Evolutionary conservation across 169 alveolate species (phyloP), one percentile per base, ranked within the genome.

Genomic region (Plasmodium yoelii): DNA sequence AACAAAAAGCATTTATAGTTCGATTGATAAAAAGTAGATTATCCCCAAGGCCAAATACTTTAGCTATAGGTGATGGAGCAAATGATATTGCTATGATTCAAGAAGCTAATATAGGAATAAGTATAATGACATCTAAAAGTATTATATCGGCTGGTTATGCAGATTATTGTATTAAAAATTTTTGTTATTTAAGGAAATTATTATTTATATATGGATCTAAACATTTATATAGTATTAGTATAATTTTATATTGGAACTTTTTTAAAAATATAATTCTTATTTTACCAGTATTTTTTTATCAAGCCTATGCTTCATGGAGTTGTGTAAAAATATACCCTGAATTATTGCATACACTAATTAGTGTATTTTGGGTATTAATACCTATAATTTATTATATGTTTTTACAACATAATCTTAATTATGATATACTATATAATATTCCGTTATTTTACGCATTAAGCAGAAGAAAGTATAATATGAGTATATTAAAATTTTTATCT

Each of bases 121-220:
- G 99, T 22, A 97, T 98, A 51, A 97, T 96, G 57, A 99, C 99
- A 13, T 97, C 97, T 86, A 99, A 97, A 88, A 99, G 99, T n/a
- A 92, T 95, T 60, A 98, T 97, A 93, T 99, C 99, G 44, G 96
- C 99, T n/a, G 95, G 97, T 26, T 99, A 99, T 19, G 95, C 99
- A 15, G 99, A 99, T 94, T 98, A 96, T 88, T 96, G 99, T 39
- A 97, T 99, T 73, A 73, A 92, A n/a, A 97, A 98, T 80, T 99
- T 99, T 91, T 95, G 96, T 42, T 94, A 96, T 84, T 87, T 99
- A 77, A 95, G 96, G 39, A 96, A 96, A 26, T 92, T 99, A 59
- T 90, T 99, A 34, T 96, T 99, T 28, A 98, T 99, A 99, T 99
- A 98, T 93, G 99, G 99, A 2, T 86, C 91, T 1, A 86, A 86